Percentiles rank a stretch among this genome's conserved stretches.
Evolutionary conservation across 306 rosid genomes (phyloP).

Genomic region (Aeschynomene evenia): DNA sequence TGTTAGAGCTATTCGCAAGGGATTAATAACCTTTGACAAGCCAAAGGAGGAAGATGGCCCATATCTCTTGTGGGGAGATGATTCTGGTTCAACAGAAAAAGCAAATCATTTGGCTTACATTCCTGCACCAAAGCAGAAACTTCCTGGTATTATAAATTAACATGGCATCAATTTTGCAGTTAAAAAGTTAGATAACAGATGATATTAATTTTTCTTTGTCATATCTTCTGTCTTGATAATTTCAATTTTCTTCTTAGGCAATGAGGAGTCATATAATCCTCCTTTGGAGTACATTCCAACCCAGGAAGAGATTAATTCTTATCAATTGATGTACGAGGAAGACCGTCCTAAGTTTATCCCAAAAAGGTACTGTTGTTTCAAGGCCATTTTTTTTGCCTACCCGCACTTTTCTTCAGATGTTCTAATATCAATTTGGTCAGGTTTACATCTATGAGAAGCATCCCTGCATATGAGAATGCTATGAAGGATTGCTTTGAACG

Average conservation of each 20-base stretch:
- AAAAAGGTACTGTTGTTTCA: slow-evolving; percentile 52
- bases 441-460: slow-evolving; percentile 74
- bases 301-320: slow-evolving; percentile 84
- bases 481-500: slow-evolving; percentile 79
- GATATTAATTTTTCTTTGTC: slow-evolving; percentile 9
- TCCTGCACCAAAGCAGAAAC: slow-evolving; percentile 86
- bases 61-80: slow-evolving; percentile 84
- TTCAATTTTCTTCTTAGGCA: slow-evolving; percentile 49
- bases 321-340: slow-evolving; percentile 84
- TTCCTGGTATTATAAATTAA: slow-evolving; percentile 64
- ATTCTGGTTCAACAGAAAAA: slow-evolving; percentile 65
- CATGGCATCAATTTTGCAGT: slow-evolving; percentile 7
- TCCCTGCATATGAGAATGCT: slow-evolving; percentile 87
- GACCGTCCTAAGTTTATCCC: slow-evolving; percentile 94
- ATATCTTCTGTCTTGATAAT: slow-evolving; percentile 8
- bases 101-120: slow-evolving; percentile 71
- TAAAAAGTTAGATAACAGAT: not conserved
- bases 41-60: slow-evolving; percentile 73
- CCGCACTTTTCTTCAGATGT: slow-evolving; percentile 12
- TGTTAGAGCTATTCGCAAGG: slow-evolving; percentile 80
- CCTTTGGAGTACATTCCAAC: slow-evolving; percentile 89
- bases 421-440: slow-evolving; percentile 42
- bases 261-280: slow-evolving; percentile 94
- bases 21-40: slow-evolving; percentile 67
- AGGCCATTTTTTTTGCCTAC: not conserved